Percentiles rank a stretch among this genome's conserved stretches.
These are phyloP conservation scores for Botrytis elliptica DNA, from an alignment of 2,329 filamentous ascomycete genomes.

Conservation along the genomic window DNA sequence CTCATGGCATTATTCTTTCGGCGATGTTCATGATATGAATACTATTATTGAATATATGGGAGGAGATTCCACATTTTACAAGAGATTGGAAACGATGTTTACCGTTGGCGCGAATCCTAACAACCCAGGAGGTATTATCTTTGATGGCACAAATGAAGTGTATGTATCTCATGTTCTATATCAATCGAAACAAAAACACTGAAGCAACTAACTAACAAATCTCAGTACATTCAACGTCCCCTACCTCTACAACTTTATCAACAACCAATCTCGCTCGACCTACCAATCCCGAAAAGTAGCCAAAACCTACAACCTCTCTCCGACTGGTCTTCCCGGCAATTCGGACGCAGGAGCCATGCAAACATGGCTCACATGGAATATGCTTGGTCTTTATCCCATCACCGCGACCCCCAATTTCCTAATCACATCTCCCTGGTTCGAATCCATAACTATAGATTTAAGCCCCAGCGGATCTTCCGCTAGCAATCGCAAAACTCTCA, in stretches of 20 bases:
- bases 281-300: slow-evolving; percentile 19
- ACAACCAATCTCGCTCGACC: slow-evolving; percentile 35
- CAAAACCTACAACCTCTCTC: slow-evolving; percentile 14
- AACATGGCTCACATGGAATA: slow-evolving; percentile 56
- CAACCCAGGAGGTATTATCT: slow-evolving; percentile 47
- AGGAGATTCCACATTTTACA: slow-evolving; percentile 48
- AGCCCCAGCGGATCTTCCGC: neutral
- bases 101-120: slow-evolving; percentile 40
- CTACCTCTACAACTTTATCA: slow-evolving; percentile 57
- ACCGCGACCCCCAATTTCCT: slow-evolving; percentile 68
- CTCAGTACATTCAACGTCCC: slow-evolving; percentile 55
- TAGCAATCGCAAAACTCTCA: slow-evolving; percentile 47
- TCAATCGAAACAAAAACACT: too few relatives aligned
- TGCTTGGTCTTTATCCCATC: slow-evolving; percentile 66
- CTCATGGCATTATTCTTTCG: slow-evolving; percentile 55
- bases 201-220: neutral
- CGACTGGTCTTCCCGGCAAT: slow-evolving; percentile 45
- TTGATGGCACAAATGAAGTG: slow-evolving; percentile 49
- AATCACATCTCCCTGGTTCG: slow-evolving; percentile 62
- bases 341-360: slow-evolving; percentile 71
- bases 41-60: slow-evolving; percentile 49
- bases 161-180: neutral
- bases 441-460: slow-evolving; percentile 51
- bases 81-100: slow-evolving; percentile 53
- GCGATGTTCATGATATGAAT: slow-evolving; percentile 53